phyloP scores from a whole-genome alignment of 768 basidiomycete genomes.

The Tubosaeta sp. region DNA sequence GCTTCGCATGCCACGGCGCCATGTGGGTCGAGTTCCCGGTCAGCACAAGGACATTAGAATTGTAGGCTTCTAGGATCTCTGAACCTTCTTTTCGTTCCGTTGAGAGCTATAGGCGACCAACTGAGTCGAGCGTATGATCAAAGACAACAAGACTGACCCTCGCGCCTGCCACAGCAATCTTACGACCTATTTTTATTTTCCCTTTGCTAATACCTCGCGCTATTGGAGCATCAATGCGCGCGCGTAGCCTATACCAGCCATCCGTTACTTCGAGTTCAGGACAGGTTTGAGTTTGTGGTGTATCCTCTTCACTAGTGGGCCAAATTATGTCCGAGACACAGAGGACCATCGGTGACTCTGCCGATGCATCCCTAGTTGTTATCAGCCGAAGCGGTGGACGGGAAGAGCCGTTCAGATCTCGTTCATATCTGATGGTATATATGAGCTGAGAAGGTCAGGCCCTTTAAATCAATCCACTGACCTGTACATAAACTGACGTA shows the following conservation, averaged over 20 bases:
- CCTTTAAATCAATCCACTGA: constrained; percentile 30
- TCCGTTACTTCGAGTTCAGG: constrained; percentile 89
- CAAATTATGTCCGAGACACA: constrained; percentile 74
- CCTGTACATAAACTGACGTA: constrained; percentile 85
- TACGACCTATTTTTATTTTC: constrained; percentile 70
- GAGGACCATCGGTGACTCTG: constrained; percentile 77
- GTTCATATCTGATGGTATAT: constrained; percentile 66
- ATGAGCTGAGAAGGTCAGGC: constrained; percentile 1
- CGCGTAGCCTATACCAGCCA: constrained; percentile 90
- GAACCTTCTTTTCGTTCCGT: constrained; percentile 70
- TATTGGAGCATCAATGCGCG: constrained; percentile 70
- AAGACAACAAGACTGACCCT: constrained; percentile 46
- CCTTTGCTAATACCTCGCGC: constrained; percentile 64
- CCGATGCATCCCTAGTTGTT: constrained; percentile 76
- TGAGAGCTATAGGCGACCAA: constrained; percentile 45
- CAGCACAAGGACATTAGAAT: constrained; percentile 60
- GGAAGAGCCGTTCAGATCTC: constrained; percentile 72
- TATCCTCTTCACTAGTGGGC: constrained; percentile 40
- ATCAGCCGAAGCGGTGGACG: constrained; percentile 82
- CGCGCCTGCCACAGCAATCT: constrained; percentile 77
- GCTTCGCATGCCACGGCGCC: constrained; percentile 81
- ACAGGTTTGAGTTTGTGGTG: constrained; percentile 34
- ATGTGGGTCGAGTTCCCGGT: constrained; percentile 84
- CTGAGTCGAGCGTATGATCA: not conserved
- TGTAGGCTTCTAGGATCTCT: constrained; percentile 80